Conservation (phyloP, 2,329 filamentous ascomycete genomes). For the Fusarium anguioides region DNA sequence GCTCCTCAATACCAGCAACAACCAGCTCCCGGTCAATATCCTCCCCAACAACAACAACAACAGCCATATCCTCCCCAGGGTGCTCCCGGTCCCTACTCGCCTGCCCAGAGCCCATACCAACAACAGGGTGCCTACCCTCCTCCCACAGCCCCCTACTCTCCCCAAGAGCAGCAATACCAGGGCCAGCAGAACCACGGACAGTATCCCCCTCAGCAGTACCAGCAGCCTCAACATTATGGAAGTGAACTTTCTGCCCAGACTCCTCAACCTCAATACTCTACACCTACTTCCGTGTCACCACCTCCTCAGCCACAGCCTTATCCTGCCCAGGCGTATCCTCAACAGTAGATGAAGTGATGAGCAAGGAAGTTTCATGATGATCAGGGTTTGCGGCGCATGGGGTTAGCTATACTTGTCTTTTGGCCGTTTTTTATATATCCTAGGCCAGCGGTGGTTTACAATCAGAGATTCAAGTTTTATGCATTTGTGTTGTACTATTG, state of each 20-base stretch:
- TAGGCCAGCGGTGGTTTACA: background rate
- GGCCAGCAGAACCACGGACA: conserved; percentile 34
- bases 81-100: conserved; percentile 32
- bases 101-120: conserved; percentile 46
- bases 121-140: conserved; percentile 44
- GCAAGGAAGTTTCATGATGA: background rate
- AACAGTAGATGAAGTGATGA: background rate
- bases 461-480: too few relatives aligned
- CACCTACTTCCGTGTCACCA: conserved; percentile 23
- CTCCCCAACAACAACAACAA: conserved; percentile 25
- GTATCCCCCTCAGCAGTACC: conserved; percentile 38
- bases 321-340: conserved; percentile 5
- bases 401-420: conserved; percentile 17
- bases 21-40: conserved; percentile 13
- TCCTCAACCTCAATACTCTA: conserved; percentile 7
- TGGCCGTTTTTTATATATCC: conserved; percentile 10
- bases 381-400: background rate
- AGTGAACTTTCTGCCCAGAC: conserved; percentile 33
- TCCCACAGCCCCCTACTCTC: conserved; percentile 36
- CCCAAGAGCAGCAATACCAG: conserved; percentile 38
- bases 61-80: conserved; percentile 27
- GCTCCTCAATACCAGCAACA: conserved; percentile 38
- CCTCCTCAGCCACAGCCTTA: conserved; percentile 38
- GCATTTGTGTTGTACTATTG: background rate
- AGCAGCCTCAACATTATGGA: conserved; percentile 33